Evolutionary conservation across 2,329 filamentous ascomycete species (phyloP), one percentile per base, ranked within the genome.

Genomic region (Hypoxylon sp.): DNA sequence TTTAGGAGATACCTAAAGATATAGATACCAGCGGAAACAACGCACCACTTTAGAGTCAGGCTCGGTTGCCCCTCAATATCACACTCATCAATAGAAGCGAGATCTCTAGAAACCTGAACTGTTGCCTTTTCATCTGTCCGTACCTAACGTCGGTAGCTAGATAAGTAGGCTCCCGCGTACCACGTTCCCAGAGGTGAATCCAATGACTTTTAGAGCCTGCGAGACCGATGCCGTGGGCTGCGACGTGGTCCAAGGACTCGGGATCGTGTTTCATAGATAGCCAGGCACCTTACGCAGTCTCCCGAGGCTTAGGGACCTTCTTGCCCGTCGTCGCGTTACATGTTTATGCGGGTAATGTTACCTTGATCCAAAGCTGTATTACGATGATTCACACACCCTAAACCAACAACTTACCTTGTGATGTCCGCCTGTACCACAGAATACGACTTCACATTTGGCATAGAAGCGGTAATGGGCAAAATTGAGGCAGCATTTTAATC

Each of bases 11-110:
- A n/a, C n/a, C 39, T 11, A 37, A 15, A 24, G 41, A 55, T 55
- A 55, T 55, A 55, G 52, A 43, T 55, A 55, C 52, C 50, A 46
- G 4, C 19, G 37, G 3, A 19, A 39, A 26, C 37, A 20, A 24
- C n/a, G 15, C 44, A 26, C 7, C 6, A 22, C 24, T 6, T 4
- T 46, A 46, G 41, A 46, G 20, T 24, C 41, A 11, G 41, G 41
- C 3, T 4, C 5, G 7, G n/a, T n/a, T 26, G 7, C 20, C 39
- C 39, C 15, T 20, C 17, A 13, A 50, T 34, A 34, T n/a, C 46
- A 48, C 8, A 48, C 8, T 20, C 44, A 48, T 32, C 5, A 30
- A 50, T 15, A 28, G 30, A 26, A 20, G 2, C 20, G 13, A 8
- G 5, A 15, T n/a, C 19, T 28, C 11, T 2, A 24, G 17, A 49